These are phyloP conservation scores for Setomelanomma holmii DNA, from an alignment of 2,329 filamentous ascomycete species.

Conservation along the genomic window DNA sequence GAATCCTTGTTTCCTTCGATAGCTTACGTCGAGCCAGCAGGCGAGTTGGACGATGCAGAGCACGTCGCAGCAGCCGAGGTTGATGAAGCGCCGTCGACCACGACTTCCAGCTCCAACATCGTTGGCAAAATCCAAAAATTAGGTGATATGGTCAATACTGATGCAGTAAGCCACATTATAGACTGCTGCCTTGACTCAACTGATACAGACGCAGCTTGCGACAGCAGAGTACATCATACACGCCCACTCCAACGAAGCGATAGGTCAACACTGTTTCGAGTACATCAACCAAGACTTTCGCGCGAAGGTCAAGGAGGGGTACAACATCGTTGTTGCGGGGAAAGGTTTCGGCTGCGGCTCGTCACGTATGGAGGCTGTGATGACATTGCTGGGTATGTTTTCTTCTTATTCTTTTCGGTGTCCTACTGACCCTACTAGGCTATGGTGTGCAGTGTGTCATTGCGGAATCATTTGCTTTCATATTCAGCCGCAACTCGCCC, in stretches of 20 bases:
- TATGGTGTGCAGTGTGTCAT: constrained; percentile 52
- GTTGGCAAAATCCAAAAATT: constrained; percentile 52
- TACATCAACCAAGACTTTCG: constrained; percentile 53
- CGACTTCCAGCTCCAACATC: constrained; percentile 38
- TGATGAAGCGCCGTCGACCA: background rate
- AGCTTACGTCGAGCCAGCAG: background rate
- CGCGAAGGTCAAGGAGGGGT: constrained; percentile 43
- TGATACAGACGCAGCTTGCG: constrained; percentile 37
- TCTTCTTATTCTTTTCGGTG: constrained; percentile 17
- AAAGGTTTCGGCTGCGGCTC: constrained; percentile 57
- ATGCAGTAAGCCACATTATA: constrained; percentile 39
- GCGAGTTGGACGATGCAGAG: background rate
- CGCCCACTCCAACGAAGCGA: constrained; percentile 40
- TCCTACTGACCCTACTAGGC: background rate
- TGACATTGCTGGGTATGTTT: constrained; percentile 43
- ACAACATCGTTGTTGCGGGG: constrained; percentile 55
- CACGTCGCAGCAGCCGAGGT: background rate
- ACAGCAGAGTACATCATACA: too few species aligned
- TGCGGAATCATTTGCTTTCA: constrained; percentile 56
- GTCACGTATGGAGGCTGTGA: constrained; percentile 54
- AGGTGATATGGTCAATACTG: constrained; percentile 57
- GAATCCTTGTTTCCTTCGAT: background rate
- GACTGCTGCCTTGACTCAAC: too few species aligned
- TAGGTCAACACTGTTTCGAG: constrained; percentile 52
- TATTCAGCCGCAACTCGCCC: constrained; percentile 56